Base-by-base conservation (phyloP, 805 yeast genomes). In the Spathaspora hagerdaliae region DNA sequence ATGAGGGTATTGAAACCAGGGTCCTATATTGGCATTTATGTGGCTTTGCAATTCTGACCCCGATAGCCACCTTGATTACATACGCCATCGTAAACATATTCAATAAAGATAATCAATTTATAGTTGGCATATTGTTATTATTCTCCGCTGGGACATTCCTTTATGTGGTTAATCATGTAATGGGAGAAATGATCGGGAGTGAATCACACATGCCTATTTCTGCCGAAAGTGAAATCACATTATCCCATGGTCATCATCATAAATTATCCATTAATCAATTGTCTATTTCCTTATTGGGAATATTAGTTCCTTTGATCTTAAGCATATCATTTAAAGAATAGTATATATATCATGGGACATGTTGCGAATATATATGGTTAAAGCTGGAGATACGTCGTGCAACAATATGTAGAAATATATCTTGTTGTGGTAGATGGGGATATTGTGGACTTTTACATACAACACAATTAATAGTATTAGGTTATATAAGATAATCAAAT, bases 111-210 rank as follows among this genome's bases (percentile, higher is more conserved):
- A 53, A 51, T 47, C 62, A 65, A 27, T 67, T 72, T 57, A 64
- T 69, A 52, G 66, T 82, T 19, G 87, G 85, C 0, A 57, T 74
- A n/a, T 60, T 86, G 40, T 61, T 84, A 39, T 62, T 83, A 3
- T 78, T 83, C 54, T 77, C 85, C 47, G 87, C 85, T 7, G 94
- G 94, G 7, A 81, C 89, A 1, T 85, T 86, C 55, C 58, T 85
- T 26, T 86, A 76, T 54, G 87, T 86, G 32, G 86, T 88, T 9
- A 69, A 80, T 51, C 87, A 85, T 55, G 78, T 84, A 3, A 71
- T 82, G 67, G 63, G 69, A 41, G 78, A 74, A 31, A 49, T 56
- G 7, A 45, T 24, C 8, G 31, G 31, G 4, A 12, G 32, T 12
- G 9, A 31, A 6, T n/a, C 8, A 29, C 41, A 4, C n/a, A 19